Evolutionary conservation across 2,329 filamentous ascomycete genomes (phyloP).

Genomic region (Penicillium glabrum): DNA sequence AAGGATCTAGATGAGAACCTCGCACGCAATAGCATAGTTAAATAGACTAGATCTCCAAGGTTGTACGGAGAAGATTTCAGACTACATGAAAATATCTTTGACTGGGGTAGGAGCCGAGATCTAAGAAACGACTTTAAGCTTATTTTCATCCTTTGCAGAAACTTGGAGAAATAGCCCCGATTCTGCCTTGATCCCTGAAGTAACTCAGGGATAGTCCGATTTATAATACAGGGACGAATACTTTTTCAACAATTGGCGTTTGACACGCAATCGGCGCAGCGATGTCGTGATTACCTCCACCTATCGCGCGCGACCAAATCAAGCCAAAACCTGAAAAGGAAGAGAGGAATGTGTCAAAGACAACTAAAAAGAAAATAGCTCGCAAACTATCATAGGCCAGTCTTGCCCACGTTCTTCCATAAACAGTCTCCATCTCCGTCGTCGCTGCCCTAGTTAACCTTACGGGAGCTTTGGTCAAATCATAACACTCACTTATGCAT

Average conservation of each 20-base stretch:
- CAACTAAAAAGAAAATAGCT: not conserved
- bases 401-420: not conserved
- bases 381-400: not conserved
- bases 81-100: not conserved
- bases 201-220: not conserved
- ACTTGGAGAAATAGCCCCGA: not conserved
- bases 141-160: not conserved
- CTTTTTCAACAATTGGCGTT: not conserved
- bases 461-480: not conserved
- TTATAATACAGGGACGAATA: not conserved
- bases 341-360: not conserved
- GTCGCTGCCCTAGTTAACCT: not conserved
- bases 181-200: not conserved
- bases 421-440: not conserved
- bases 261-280: conserved; percentile 13
- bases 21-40: not conserved
- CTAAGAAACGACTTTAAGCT: not conserved
- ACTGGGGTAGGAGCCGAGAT: not conserved
- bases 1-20: not conserved
- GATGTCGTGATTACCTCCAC: conserved; percentile 17
- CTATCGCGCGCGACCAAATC: not conserved
- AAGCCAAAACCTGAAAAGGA: not conserved
- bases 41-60: not conserved
- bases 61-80: not conserved
- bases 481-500: not conserved